phyloP scores from a whole-genome alignment of 1,284 basidiomycete species.

The Boletus smithii region DNA sequence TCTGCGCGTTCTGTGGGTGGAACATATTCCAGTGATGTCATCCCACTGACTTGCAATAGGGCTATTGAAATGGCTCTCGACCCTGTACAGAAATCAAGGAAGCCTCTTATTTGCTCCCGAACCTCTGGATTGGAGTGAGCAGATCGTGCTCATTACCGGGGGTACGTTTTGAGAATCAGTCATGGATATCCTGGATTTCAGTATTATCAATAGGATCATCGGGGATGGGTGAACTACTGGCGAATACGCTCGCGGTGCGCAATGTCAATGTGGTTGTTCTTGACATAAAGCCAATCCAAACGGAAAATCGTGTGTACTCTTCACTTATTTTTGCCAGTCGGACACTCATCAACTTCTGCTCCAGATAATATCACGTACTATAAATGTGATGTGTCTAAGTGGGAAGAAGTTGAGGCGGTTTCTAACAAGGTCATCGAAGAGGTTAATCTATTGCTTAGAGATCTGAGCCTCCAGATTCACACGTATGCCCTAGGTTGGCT shows the following conservation, averaged over 20 bases:
- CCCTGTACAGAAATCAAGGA: slow-evolving; percentile 70
- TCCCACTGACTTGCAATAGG: slow-evolving; percentile 41
- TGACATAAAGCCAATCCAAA: slow-evolving; percentile 72
- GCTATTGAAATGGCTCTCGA: slow-evolving; percentile 65
- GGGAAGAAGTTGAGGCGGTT: slow-evolving; percentile 72
- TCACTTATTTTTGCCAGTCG: neutral
- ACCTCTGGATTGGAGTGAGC: slow-evolving; percentile 75
- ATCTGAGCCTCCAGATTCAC: neutral
- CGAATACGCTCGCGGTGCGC: slow-evolving; percentile 76
- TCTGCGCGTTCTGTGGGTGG: slow-evolving; percentile 65
- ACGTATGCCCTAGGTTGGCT: slow-evolving; percentile 60
- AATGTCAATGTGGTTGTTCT: slow-evolving; percentile 84
- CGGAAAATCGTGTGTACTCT: slow-evolving; percentile 63
- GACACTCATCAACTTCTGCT: slow-evolving; percentile 1
- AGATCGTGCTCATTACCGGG: slow-evolving; percentile 87
- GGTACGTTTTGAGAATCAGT: slow-evolving; percentile 48
- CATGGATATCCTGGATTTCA: neutral
- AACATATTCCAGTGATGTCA: neutral
- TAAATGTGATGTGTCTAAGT: slow-evolving; percentile 87
- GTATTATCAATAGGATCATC: slow-evolving; percentile 60
- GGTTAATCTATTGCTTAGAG: slow-evolving; percentile 38
- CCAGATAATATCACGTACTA: slow-evolving; percentile 79
- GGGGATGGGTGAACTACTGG: slow-evolving; percentile 84
- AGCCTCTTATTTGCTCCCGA: slow-evolving; percentile 57
- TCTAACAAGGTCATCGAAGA: slow-evolving; percentile 73